These are phyloP conservation scores for Physcia stellaris DNA, from an alignment of 495 filamentous ascomycete genomes.

Conservation along the genomic window DNA sequence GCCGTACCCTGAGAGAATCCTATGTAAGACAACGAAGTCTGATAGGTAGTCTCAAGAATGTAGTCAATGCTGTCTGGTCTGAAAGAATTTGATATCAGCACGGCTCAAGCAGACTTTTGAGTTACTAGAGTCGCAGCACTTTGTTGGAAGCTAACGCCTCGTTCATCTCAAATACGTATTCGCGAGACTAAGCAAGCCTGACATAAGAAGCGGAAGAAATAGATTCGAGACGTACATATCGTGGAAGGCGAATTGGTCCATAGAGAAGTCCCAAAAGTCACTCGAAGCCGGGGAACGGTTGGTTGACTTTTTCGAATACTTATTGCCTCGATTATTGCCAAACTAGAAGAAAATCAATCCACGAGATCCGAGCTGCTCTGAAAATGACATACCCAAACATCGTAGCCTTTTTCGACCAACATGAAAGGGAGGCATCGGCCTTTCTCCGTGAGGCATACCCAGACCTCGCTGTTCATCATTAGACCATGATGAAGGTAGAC, in stretches of 20 bases:
- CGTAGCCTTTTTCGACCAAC: slow-evolving; percentile 82
- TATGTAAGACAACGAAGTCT: slow-evolving; percentile 83
- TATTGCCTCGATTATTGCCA: slow-evolving; percentile 95
- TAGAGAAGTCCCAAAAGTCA: slow-evolving; percentile 92
- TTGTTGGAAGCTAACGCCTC: too few species aligned
- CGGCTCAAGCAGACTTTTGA: too few species aligned
- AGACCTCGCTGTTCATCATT: slow-evolving; percentile 98
- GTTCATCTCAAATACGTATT: too few species aligned
- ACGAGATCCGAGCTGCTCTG: neutral
- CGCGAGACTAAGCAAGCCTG: too few species aligned
- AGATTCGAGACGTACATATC: too few species aligned
- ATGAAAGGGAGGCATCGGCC: slow-evolving; percentile 78
- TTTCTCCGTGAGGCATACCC: slow-evolving; percentile 83
- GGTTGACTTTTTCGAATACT: slow-evolving; percentile 91
- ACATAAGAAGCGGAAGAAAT: too few species aligned
- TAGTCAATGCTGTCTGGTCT: slow-evolving; percentile 89
- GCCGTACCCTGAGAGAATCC: slow-evolving; percentile 96
- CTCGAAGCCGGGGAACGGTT: slow-evolving; percentile 55
- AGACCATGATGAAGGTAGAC: slow-evolving; percentile 94
- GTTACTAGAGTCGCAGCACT: too few species aligned
- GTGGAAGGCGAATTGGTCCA: slow-evolving; percentile 95
- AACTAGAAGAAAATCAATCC: slow-evolving; percentile 32
- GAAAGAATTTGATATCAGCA: too few species aligned
- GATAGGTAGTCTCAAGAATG: slow-evolving; percentile 69
- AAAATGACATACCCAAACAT: slow-evolving; percentile 67